phyloP scores from a whole-genome alignment of 148 eudicot species.

The Limonium bicolor region DNA sequence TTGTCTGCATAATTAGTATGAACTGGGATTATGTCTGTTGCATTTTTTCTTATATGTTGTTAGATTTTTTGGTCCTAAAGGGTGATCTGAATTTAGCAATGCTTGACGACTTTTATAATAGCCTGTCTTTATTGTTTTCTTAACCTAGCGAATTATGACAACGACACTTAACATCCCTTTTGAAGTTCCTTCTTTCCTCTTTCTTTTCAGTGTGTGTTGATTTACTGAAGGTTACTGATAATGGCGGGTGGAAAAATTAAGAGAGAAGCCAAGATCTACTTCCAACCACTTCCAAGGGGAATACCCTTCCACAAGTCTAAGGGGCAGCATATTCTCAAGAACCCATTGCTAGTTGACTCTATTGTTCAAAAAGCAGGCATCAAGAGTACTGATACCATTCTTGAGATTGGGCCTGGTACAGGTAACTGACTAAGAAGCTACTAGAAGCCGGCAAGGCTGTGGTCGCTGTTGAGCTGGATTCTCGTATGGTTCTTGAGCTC shows the following conservation, averaged over 20 bases:
- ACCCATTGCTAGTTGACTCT: conserved; percentile 54
- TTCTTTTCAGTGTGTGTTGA: too few species aligned
- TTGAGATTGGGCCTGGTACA: conserved; percentile 82
- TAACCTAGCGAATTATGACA: too few species aligned
- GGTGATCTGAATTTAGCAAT: too few species aligned
- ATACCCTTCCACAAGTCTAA: conserved; percentile 85
- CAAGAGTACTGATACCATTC: conserved; percentile 57
- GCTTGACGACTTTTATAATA: too few species aligned
- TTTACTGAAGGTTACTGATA: neutral
- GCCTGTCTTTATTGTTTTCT: too few species aligned
- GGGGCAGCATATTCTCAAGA: conserved; percentile 78
- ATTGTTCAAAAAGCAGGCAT: conserved; percentile 65
- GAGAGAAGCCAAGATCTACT: conserved; percentile 34
- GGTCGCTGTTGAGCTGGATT: conserved; percentile 66
- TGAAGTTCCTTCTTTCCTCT: too few species aligned
- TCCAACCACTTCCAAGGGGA: conserved; percentile 86
- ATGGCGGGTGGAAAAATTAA: conserved; percentile 90
- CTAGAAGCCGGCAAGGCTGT: conserved; percentile 60
- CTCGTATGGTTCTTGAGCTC: conserved; percentile 81
- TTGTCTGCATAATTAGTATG: too few species aligned
- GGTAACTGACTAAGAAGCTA: conserved; percentile 92
- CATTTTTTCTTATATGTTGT: too few species aligned
- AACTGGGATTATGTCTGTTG: too few species aligned
- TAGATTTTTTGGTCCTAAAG: too few species aligned
- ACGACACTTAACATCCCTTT: too few species aligned